Conservation (phyloP, 176 grass and related monocot species). For the Aechmea fasciata region DNA sequence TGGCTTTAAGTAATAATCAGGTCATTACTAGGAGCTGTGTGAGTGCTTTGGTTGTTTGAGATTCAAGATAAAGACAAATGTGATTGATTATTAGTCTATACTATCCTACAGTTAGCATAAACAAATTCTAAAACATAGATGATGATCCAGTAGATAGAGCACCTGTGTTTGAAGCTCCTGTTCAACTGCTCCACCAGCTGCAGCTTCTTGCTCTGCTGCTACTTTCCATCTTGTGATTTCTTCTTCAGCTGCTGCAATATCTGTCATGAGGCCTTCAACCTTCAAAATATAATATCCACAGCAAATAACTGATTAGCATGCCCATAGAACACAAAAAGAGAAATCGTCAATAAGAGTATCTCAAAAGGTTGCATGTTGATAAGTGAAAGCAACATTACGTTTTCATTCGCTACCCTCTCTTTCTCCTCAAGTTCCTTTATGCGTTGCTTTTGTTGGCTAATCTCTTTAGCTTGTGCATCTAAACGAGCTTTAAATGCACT, state of each 20-base stretch:
- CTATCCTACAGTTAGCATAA: not conserved
- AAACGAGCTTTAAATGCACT: constrained; percentile 74
- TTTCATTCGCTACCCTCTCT: constrained; percentile 86
- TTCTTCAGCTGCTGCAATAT: constrained; percentile 85
- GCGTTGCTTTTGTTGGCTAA: constrained; percentile 52
- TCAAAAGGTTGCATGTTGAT: not conserved
- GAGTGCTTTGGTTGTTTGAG: too few relatives aligned
- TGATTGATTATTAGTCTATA: not conserved
- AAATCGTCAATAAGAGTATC: not conserved
- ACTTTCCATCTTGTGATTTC: constrained; percentile 95
- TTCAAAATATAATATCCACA: constrained; percentile 20
- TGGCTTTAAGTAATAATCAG: too few relatives aligned
- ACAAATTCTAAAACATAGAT: not conserved
- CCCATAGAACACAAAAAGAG: not conserved
- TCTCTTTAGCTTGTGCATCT: constrained; percentile 88
- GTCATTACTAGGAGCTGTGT: too few relatives aligned
- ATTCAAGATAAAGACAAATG: too few relatives aligned
- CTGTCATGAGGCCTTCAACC: constrained; percentile 96
- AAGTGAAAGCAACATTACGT: constrained; percentile 34
- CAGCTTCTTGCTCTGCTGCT: constrained; percentile 89
- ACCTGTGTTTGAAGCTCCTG: constrained; percentile 77
- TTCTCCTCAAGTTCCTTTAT: constrained; percentile 83
- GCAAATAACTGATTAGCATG: not conserved
- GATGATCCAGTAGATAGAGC: constrained; percentile 9
- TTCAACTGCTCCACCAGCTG: constrained; percentile 81